Base-by-base conservation (phyloP, 208 protist species). In the Spongospora subterranea region DNA sequence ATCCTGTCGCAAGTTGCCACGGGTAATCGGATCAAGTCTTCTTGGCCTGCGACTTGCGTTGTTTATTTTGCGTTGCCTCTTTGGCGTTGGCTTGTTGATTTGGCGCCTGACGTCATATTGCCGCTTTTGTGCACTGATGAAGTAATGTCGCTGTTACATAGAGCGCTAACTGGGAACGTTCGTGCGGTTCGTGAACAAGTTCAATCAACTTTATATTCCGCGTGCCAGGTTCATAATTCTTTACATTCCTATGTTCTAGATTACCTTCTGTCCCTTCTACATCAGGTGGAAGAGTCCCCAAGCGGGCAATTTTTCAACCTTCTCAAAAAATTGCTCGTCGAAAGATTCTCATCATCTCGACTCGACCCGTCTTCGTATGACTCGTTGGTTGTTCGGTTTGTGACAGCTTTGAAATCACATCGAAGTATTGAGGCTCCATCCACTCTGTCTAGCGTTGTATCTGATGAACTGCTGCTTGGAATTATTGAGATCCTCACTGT, bases 381-480 rank as follows among this genome's bases (percentile, higher is more conserved):
- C 6, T 82, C 71, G 71, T 43, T 82, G 40, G 71, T 82, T 43
- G 35, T 40, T 17, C 71, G 71, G 6, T 82, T 82, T n/a, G 71
- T 82, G 6, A 6, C 6, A 35, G 71, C 71, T 13, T n/a, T 82
- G 11, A 43, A 35, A 17, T 20, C 13, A 39, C 71, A 82, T 82
- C 11, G 6, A 20, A 40, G 17, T 35, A 35, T 43, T 35, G 71
- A 82, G 35, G 17, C 6, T 20, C 71, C 71, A 40, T 6, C 11
- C 17, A 82, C 71, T 40, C 71, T 82, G 6, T 82, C 71, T 20
- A 20, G 17, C 13, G 11, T n/a, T 20, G 11, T 43, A 45, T 39
- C 71, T 82, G 71, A 82, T n/a, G 71, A 82, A 35, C n/a, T 82
- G n/a, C 71, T 82, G n/a, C 71, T 82, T 6, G 71, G 71, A 20